Percentiles rank a stretch among this genome's conserved stretches.
phyloP scores from a whole-genome alignment of 169 alveolate species.

The Cryptosporidium sp. region DNA sequence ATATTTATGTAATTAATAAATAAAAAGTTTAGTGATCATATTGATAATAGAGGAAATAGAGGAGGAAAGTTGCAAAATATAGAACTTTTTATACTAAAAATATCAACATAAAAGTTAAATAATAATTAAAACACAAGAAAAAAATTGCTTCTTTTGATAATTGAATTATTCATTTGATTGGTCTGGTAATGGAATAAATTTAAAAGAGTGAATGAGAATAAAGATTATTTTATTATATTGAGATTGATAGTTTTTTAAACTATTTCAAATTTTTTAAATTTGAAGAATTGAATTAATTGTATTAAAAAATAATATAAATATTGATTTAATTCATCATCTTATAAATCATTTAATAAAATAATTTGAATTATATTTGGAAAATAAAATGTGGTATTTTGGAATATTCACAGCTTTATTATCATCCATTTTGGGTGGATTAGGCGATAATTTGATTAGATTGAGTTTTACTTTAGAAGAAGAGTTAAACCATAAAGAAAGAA shows the following conservation, averaged over 20 bases:
- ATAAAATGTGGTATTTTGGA: conserved; percentile 67
- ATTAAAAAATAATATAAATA: no score
- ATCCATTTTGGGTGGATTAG: conserved; percentile 60
- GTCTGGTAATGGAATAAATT: not conserved
- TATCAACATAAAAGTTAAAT: no score
- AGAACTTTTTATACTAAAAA: no score
- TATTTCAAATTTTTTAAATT: not conserved
- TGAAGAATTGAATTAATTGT: no score
- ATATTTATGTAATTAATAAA: not conserved
- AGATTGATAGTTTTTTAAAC: not conserved
- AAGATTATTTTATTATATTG: not conserved
- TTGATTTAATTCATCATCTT: no score
- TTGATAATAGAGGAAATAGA: not conserved
- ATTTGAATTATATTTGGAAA: not conserved
- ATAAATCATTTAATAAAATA: not conserved
- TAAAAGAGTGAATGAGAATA: not conserved
- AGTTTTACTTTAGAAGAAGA: conserved; percentile 48
- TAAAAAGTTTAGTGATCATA: not conserved
- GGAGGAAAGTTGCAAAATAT: not conserved
- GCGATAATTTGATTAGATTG: conserved; percentile 56
- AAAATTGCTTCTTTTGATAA: not conserved
- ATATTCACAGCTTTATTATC: conserved; percentile 52
- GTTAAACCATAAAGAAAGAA: conserved; percentile 4
- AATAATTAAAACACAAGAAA: no score
- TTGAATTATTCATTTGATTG: not conserved